Evolutionary conservation across 139 green algal species (phyloP).

Genomic region (Closterium sp.): DNA sequence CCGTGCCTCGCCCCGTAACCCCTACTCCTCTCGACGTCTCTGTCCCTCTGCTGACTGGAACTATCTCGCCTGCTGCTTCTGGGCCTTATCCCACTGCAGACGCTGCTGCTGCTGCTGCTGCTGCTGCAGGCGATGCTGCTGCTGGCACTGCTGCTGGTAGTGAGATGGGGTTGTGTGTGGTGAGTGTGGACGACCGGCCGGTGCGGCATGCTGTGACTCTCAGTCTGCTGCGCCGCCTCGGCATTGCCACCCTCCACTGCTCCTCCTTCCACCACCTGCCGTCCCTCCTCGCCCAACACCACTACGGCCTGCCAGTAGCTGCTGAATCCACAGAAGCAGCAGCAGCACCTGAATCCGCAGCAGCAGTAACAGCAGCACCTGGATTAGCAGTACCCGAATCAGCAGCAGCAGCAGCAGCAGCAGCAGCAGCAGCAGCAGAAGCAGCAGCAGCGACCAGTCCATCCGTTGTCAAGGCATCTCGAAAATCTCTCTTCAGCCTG

Average conservation of each 20-base stretch:
- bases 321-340: no score
- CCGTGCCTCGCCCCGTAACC: not conserved
- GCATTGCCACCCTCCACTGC: not conserved
- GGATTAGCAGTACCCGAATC: not conserved
- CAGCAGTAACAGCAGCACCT: not conserved
- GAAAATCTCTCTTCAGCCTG: not conserved
- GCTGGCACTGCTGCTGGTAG: not conserved
- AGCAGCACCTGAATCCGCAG: not conserved
- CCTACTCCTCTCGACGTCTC: not conserved
- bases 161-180: not conserved
- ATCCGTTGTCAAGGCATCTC: no score
- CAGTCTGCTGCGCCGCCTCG: constrained; percentile 21
- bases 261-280: not conserved
- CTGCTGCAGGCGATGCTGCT: not conserved
- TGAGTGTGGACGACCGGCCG: constrained; percentile 32
- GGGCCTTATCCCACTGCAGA: no score
- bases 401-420: not conserved
- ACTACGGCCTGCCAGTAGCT: not conserved
- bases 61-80: not conserved
- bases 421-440: not conserved
- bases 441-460: not conserved
- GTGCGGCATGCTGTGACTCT: constrained; percentile 35
- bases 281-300: not conserved
- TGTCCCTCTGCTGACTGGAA: not conserved
- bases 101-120: not conserved